Base-by-base conservation (phyloP, 2,329 filamentous ascomycete genomes). In the Juglanconis oblonga region DNA sequence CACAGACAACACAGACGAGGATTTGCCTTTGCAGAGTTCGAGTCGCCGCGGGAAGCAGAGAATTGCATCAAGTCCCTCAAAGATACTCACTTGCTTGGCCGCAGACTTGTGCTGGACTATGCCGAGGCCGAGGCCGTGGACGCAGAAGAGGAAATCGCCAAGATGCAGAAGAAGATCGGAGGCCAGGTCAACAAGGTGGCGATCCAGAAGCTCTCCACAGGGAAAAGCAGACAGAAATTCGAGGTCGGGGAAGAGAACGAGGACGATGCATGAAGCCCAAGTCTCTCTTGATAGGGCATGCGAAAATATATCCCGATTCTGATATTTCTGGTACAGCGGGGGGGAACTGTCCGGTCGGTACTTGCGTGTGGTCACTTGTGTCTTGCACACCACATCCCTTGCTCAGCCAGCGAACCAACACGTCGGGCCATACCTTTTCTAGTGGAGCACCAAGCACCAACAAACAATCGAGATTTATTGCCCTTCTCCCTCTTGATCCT, bases 11-110 rank as follows among this genome's bases (percentile, higher is more conserved):
- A 57, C 40, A 63, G 61, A 53, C 89, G 94, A 75, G 95, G 95
- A 61, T 99, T 97, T 76, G 95, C 92, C 57, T 99, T 99, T 81
- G 94, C 92, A 51, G 93, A 98, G 72, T 99, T 98, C 76, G 87
- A 92, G 64, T 97, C 92, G 65, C 84, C 91, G 64, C 89, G 91
- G 66, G 95, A 99, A 79, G 95, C 95, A 56, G 75, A 77, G 72
- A 96, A 92, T 76, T 95, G 95, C 55, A 88, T 98, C 81, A 91
- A 92, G 68, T 91, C 95, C 57, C 82, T 99, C 67, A 88, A 88
- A 72, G 91, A 96, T 74, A 98, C 95, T 49, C 95, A 99, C 84
- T 80, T 99, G 70, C 82, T 98, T 59, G 95, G 95, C 59, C 87
- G 95, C 62, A 88, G 89, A 70, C 81, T 99, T 68, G 92, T 98